Percentiles rank a stretch among this genome's conserved stretches.
Evolutionary conservation across 768 basidiomycete genomes (phyloP).

Genomic region (Boletellus sp.): DNA sequence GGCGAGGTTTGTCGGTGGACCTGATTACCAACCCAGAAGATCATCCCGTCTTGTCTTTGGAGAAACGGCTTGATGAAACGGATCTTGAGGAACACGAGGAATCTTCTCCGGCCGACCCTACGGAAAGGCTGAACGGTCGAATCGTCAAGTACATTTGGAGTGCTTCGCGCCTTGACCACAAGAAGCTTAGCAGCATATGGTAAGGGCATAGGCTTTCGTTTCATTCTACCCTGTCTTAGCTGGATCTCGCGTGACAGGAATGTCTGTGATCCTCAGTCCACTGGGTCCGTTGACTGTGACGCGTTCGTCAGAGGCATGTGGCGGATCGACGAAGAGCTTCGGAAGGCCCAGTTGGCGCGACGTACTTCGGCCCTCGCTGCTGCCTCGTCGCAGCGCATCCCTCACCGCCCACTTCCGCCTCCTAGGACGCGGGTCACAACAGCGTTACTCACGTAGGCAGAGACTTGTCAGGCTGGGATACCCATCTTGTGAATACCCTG

Average conservation of each 20-base stretch:
- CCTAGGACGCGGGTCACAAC: slow-evolving; percentile 13
- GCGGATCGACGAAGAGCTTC: slow-evolving; percentile 80
- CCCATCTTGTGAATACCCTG: slow-evolving; percentile 19
- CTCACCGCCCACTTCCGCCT: slow-evolving; percentile 28
- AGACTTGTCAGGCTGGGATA: slow-evolving; percentile 9
- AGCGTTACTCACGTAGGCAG: slow-evolving; percentile 12
- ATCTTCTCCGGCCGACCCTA: slow-evolving; percentile 27
- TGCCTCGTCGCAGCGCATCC: slow-evolving; percentile 34
- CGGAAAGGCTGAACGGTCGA: slow-evolving; percentile 52
- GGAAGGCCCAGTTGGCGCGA: slow-evolving; percentile 48
- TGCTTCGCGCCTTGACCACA: slow-evolving; percentile 51
- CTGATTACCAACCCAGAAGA: slow-evolving; percentile 48
- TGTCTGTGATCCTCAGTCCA: slow-evolving; percentile 58
- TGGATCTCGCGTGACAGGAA: slow-evolving; percentile 42
- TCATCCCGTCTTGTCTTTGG: slow-evolving; percentile 14
- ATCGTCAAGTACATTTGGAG: slow-evolving; percentile 62
- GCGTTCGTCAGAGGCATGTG: slow-evolving; percentile 78
- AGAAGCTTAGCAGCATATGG: slow-evolving; percentile 64
- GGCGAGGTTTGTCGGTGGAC: slow-evolving; percentile 72
- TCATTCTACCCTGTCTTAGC: background rate
- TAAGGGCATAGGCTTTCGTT: slow-evolving; percentile 29
- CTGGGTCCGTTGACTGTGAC: slow-evolving; percentile 61
- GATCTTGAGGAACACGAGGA: slow-evolving; percentile 29
- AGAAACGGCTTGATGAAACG: slow-evolving; percentile 12
- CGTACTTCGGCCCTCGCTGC: slow-evolving; percentile 31